Percentiles rank a stretch among this genome's conserved stretches.
Evolutionary conservation across 495 filamentous ascomycete species (phyloP).

Genomic region (Aspergillus haitiensis): DNA sequence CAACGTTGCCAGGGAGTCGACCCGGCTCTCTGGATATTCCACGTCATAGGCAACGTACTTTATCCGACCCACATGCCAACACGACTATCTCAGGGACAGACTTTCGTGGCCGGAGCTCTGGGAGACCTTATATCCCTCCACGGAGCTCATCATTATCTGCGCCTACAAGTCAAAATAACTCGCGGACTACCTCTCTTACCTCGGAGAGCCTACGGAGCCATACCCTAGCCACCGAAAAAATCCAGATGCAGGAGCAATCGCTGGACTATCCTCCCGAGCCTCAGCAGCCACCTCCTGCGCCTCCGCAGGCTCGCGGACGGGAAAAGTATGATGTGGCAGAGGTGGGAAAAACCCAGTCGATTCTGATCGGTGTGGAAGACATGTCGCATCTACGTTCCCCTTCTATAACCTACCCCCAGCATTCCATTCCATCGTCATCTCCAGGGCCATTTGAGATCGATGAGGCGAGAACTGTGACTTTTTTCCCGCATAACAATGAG

Average conservation of each 20-base stretch:
- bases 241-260: slow-evolving; percentile 26
- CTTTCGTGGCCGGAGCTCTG: slow-evolving; percentile 29
- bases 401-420: slow-evolving; percentile 46
- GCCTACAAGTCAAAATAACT: slow-evolving; percentile 66
- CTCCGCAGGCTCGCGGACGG: not conserved
- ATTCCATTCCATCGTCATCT: slow-evolving; percentile 52
- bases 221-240: slow-evolving; percentile 43
- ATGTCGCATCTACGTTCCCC: slow-evolving; percentile 43
- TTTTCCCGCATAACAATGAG: slow-evolving; percentile 85
- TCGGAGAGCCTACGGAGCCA: slow-evolving; percentile 65
- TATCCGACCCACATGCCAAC: slow-evolving; percentile 42
- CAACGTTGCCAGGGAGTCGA: slow-evolving; percentile 34
- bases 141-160: slow-evolving; percentile 69
- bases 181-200: slow-evolving; percentile 64
- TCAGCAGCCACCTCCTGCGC: slow-evolving; percentile 21
- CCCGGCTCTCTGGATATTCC: slow-evolving; percentile 36
- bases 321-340: slow-evolving; percentile 20
- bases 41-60: slow-evolving; percentile 35
- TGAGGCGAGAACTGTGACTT: slow-evolving; percentile 78
- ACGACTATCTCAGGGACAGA: slow-evolving; percentile 24
- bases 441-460: slow-evolving; percentile 55
- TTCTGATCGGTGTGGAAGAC: slow-evolving; percentile 38
- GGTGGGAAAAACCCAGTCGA: slow-evolving; percentile 28
- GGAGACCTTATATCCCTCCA: slow-evolving; percentile 58
- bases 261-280: slow-evolving; percentile 16